Evolutionary conservation across 1,139 yeast genomes (phyloP).

Genomic region (Fermentozyma sake): DNA sequence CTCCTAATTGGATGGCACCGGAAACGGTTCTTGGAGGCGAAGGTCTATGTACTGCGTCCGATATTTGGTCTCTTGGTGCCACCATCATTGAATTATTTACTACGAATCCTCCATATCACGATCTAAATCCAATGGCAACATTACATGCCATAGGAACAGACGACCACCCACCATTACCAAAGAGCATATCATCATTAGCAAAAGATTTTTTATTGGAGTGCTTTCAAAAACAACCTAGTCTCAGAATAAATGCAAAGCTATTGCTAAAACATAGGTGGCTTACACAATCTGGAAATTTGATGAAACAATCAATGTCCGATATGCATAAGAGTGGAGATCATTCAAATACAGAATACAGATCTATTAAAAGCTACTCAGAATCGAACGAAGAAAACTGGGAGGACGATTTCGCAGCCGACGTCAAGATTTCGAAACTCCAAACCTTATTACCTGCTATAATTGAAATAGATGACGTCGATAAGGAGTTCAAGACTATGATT

Average conservation of each 20-base stretch:
- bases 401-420: constrained; percentile 25
- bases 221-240: constrained; percentile 69
- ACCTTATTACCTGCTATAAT: constrained; percentile 5
- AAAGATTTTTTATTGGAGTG: constrained; percentile 70
- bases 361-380: constrained; percentile 26
- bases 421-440: constrained; percentile 10
- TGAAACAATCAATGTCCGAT: constrained; percentile 12
- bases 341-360: constrained; percentile 11
- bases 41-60: constrained; percentile 86
- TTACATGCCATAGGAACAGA: constrained; percentile 91
- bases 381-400: constrained; percentile 35
- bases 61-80: constrained; percentile 93
- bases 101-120: constrained; percentile 84
- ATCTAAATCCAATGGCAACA: constrained; percentile 80
- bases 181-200: constrained; percentile 46
- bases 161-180: constrained; percentile 75
- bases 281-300: constrained; percentile 11
- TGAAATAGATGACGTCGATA: constrained; percentile 6
- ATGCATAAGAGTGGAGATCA: constrained; percentile 1
- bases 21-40: constrained; percentile 71
- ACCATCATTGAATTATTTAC: constrained; percentile 84
- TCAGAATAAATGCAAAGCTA: constrained; percentile 53
- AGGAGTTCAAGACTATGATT: constrained; percentile 5
- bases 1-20: constrained; percentile 90
- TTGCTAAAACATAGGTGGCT: constrained; percentile 66